A percentile compares a stretch with the other conserved stretches of the same genome.
Evolutionary conservation across 768 basidiomycete species (phyloP).

Genomic region (Tulasnella sp.): DNA sequence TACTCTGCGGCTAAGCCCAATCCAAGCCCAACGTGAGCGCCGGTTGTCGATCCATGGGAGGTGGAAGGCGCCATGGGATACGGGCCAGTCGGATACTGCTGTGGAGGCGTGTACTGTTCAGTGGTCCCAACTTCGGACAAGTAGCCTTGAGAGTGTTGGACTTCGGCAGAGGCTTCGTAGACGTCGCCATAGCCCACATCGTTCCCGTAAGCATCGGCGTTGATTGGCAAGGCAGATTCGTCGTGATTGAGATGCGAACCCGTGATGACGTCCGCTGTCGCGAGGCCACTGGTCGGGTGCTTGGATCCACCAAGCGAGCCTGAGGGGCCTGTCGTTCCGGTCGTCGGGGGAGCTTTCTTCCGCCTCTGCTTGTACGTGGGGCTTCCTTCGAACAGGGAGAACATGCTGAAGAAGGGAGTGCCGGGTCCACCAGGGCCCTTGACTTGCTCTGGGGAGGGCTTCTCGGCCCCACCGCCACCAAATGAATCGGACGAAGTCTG

Average conservation of each 20-base stretch:
- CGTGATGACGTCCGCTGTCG: conserved; percentile 28
- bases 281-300: conserved; percentile 23
- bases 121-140: neutral
- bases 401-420: conserved; percentile 60
- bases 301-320: neutral
- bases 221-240: neutral
- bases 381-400: conserved; percentile 81
- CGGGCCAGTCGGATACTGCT: neutral
- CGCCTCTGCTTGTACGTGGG: conserved; percentile 88
- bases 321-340: conserved; percentile 37
- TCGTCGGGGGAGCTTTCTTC: conserved; percentile 64
- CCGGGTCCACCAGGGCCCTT: conserved; percentile 24
- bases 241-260: neutral
- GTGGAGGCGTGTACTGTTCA: neutral
- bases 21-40: conserved; percentile 12
- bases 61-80: neutral
- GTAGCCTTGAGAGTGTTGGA: neutral
- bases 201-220: neutral
- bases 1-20: neutral
- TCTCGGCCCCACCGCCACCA: conserved; percentile 8
- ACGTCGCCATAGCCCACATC: neutral
- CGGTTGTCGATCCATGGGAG: neutral
- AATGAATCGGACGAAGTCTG: neutral
- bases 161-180: neutral
- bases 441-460: conserved; percentile 19